A percentile compares a stretch with the other conserved stretches of the same genome.
phyloP scores from a whole-genome alignment of 1,284 basidiomycete species.

The Ustilago trichophora region DNA sequence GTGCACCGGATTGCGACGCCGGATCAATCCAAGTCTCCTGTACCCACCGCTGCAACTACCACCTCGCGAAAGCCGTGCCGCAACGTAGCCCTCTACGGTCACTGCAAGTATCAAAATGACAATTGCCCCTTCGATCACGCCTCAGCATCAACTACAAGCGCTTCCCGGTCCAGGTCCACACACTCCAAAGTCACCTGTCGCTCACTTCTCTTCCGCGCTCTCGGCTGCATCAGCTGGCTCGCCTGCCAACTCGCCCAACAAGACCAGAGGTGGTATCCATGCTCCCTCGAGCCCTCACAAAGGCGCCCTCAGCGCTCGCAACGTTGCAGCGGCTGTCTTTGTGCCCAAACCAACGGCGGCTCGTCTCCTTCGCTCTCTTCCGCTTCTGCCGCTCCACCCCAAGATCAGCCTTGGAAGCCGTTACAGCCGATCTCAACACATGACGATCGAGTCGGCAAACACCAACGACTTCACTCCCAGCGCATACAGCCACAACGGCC shows the following conservation, averaged over 20 bases:
- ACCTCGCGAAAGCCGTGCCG: conserved; percentile 40
- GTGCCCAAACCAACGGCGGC: conserved; percentile 51
- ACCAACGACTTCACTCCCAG: conserved; percentile 19
- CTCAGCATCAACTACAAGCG: conserved; percentile 2
- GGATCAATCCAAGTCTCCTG: conserved; percentile 33
- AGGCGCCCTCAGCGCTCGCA: conserved; percentile 50
- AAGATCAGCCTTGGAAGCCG: conserved; percentile 13
- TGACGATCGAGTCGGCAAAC: conserved; percentile 21
- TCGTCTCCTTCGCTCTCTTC: conserved; percentile 32
- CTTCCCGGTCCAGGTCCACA: neutral
- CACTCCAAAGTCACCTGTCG: conserved; percentile 20
- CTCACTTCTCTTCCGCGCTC: conserved; percentile 16
- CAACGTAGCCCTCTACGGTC: conserved; percentile 47
- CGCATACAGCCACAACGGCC: conserved; percentile 17
- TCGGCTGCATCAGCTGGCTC: conserved; percentile 20
- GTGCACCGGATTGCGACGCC: conserved; percentile 1
- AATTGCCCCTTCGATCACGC: conserved; percentile 44
- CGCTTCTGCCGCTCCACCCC: conserved; percentile 11
- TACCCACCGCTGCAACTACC: conserved; percentile 11
- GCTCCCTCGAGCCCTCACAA: conserved; percentile 42
- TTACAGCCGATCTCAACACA: conserved; percentile 19
- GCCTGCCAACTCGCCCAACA: conserved; percentile 22
- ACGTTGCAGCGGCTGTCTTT: conserved; percentile 58
- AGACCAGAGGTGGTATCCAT: conserved; percentile 8
- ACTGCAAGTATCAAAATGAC: conserved; percentile 49